phyloP scores from a whole-genome alignment of 2,329 filamentous ascomycete species.

The Aureobasidium subglaciale region DNA sequence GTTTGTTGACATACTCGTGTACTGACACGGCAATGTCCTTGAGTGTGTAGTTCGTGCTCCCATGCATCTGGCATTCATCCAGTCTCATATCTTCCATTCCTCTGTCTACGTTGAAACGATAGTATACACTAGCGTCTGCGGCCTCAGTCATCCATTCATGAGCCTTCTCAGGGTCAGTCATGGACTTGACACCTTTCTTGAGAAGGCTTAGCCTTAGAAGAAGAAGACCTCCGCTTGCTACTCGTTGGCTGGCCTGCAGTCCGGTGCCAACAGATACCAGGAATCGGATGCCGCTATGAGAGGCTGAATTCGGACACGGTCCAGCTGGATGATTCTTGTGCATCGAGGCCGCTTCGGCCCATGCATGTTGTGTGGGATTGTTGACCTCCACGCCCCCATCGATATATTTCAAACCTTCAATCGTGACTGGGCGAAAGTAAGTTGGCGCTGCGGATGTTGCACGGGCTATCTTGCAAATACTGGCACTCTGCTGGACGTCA shows the following conservation, averaged over 20 bases:
- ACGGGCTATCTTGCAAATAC: constrained; percentile 24
- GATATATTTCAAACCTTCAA: constrained; percentile 25
- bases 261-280: constrained; percentile 13
- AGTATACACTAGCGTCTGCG: background rate
- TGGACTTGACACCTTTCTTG: background rate
- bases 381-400: constrained; percentile 40
- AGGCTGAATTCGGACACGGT: background rate
- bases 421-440: constrained; percentile 30
- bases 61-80: constrained; percentile 12
- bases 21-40: too few relatives aligned
- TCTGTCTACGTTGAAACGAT: constrained; percentile 9
- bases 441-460: constrained; percentile 28
- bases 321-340: constrained; percentile 1
- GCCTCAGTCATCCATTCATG: background rate
- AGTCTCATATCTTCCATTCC: constrained; percentile 4
- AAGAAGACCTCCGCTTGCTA: background rate
- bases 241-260: background rate
- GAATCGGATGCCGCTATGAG: background rate
- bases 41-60: too few relatives aligned
- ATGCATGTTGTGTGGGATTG: constrained; percentile 39
- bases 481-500: background rate
- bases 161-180: constrained; percentile 6
- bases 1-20: too few relatives aligned
- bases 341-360: constrained; percentile 28
- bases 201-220: constrained; percentile 1